Percentiles rank a stretch among this genome's conserved stretches.
Conservation (phyloP, 2,329 filamentous ascomycete genomes). For the Neofusicoccum laricinum region DNA sequence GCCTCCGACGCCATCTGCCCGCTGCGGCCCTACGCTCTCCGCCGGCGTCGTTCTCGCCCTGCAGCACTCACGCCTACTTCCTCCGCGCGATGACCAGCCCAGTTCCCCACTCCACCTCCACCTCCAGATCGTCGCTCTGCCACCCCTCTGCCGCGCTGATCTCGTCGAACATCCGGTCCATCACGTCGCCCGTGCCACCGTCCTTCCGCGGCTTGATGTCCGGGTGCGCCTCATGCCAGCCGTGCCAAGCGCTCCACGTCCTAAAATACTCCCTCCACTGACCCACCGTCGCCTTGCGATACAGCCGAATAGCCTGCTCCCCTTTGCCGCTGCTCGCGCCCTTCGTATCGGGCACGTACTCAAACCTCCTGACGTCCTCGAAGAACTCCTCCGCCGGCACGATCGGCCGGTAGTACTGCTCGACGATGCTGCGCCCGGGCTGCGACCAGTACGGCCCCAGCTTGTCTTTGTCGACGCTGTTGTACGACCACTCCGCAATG, state of each 20-base stretch:
- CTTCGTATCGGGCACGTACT: constrained; percentile 55
- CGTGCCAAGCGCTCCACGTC: constrained; percentile 60
- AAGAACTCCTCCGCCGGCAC: constrained; percentile 52
- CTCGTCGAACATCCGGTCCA: constrained; percentile 61
- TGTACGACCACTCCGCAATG: constrained; percentile 57
- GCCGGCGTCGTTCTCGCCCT: background rate
- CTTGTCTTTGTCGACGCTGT: constrained; percentile 42
- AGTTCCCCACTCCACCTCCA: constrained; percentile 60
- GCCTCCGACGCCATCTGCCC: background rate
- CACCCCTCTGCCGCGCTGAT: constrained; percentile 54
- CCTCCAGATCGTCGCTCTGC: constrained; percentile 28
- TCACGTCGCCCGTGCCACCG: constrained; percentile 59
- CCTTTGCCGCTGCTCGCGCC: constrained; percentile 35
- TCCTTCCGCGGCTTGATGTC: constrained; percentile 48
- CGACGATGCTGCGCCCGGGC: constrained; percentile 56
- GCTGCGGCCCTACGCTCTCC: background rate
- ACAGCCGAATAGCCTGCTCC: constrained; percentile 50
- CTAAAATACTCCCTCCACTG: constrained; percentile 60
- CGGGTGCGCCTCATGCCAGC: constrained; percentile 58
- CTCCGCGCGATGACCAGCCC: constrained; percentile 57
- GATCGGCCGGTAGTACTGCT: constrained; percentile 41
- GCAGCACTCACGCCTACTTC: constrained; percentile 15
- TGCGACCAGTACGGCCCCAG: constrained; percentile 62
- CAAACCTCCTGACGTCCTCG: constrained; percentile 51
- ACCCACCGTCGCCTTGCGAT: constrained; percentile 53